Conservation (phyloP, 2,329 filamentous ascomycete genomes). For the Phialophora tarda region DNA sequence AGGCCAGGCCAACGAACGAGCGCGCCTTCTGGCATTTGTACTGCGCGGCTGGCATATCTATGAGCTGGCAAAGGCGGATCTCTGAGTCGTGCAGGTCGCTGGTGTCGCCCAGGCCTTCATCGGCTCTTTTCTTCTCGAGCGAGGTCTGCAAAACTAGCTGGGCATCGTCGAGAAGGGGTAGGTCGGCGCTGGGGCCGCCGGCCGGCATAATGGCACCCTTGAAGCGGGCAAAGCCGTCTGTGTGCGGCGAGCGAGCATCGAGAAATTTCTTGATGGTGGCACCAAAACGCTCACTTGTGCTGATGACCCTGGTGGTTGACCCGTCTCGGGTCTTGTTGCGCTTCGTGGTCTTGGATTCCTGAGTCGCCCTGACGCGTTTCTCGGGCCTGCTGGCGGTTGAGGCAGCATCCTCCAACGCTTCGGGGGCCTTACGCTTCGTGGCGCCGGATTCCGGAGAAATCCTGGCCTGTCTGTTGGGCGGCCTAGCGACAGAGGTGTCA, state of each 20-base stretch:
- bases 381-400: background rate
- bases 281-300: slow-evolving; percentile 16
- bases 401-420: background rate
- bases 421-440: background rate
- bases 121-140: background rate
- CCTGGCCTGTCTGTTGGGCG: background rate
- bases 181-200: background rate
- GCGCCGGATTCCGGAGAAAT: background rate
- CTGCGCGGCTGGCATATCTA: slow-evolving; percentile 16
- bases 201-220: slow-evolving; percentile 22
- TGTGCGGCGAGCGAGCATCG: background rate
- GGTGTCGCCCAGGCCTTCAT: slow-evolving; percentile 8
- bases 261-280: slow-evolving; percentile 9
- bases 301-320: background rate
- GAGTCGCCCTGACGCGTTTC: slow-evolving; percentile 5
- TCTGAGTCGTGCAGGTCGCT: slow-evolving; percentile 21
- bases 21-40: slow-evolving; percentile 33
- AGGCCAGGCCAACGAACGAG: slow-evolving; percentile 28
- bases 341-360: background rate
- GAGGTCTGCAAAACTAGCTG: background rate
- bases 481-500: too few species aligned
- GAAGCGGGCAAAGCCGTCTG: slow-evolving; percentile 18
- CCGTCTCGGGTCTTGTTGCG: background rate
- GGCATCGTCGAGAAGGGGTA: background rate
- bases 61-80: slow-evolving; percentile 17